Percentiles rank a stretch among this genome's conserved stretches.
Conservation (phyloP, 139 green algal species). For the Coccomyxa sp. region DNA sequence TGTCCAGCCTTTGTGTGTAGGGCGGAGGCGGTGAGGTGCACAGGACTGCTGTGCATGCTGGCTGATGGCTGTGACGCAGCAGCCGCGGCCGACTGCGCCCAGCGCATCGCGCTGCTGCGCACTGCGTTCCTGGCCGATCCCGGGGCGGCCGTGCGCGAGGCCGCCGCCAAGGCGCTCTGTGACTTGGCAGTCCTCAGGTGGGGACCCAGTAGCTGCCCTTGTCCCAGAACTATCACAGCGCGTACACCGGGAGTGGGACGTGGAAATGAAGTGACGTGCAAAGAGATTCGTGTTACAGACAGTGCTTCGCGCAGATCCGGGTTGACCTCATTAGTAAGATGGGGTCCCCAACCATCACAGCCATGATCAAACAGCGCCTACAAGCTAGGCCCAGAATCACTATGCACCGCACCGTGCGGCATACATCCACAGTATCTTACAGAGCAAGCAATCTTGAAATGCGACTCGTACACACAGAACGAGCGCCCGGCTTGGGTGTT, state of each 20-base stretch:
- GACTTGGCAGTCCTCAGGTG: constrained; percentile 28
- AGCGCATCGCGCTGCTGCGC: constrained; percentile 12
- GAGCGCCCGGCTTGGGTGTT: too few species aligned
- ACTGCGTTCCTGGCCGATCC: constrained; percentile 12
- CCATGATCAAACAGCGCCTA: neutral
- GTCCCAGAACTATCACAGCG: neutral
- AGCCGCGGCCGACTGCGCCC: neutral
- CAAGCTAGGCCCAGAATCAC: neutral
- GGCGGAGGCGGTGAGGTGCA: constrained; percentile 27
- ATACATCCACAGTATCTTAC: neutral
- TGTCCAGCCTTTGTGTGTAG: constrained; percentile 3
- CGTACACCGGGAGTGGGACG: neutral
- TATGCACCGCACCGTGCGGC: neutral
- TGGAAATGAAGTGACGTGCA: neutral
- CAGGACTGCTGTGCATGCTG: constrained; percentile 50
- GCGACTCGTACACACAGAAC: neutral
- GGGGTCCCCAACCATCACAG: neutral
- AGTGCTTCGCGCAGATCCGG: neutral
- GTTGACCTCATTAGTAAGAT: neutral
- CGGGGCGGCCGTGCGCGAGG: constrained; percentile 2
- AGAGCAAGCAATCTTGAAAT: neutral
- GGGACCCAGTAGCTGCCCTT: neutral
- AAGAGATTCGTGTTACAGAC: neutral
- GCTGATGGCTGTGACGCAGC: neutral
- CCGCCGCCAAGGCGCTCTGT: constrained; percentile 19